Percentiles rank a stretch among this genome's conserved stretches.
Evolutionary conservation across 2,329 filamentous ascomycete genomes (phyloP).

Genomic region (Arthrobotrys conoides): DNA sequence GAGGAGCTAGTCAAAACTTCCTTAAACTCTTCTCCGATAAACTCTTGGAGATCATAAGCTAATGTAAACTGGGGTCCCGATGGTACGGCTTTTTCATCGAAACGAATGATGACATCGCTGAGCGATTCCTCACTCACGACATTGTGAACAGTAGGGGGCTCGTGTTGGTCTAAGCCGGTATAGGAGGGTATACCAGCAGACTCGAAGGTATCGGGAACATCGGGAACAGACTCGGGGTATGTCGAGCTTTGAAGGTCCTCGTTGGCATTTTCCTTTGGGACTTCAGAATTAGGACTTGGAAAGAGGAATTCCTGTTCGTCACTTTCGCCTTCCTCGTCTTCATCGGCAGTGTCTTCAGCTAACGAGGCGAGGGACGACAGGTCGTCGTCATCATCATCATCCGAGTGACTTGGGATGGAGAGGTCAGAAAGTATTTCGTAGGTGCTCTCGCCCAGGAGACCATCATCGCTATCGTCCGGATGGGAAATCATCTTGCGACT

Average conservation of each 20-base stretch:
- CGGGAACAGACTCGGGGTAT: slow-evolving; percentile 53
- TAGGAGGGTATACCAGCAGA: slow-evolving; percentile 55
- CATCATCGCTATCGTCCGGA: slow-evolving; percentile 64
- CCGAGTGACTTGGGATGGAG: slow-evolving; percentile 67
- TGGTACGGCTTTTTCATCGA: slow-evolving; percentile 30
- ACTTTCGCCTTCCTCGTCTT: slow-evolving; percentile 62
- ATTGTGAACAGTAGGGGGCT: slow-evolving; percentile 24
- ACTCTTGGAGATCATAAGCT: slow-evolving; percentile 40
- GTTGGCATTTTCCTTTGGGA: slow-evolving; percentile 21
- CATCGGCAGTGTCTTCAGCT: slow-evolving; percentile 68
- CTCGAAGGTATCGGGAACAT: slow-evolving; percentile 54
- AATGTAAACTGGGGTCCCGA: slow-evolving; percentile 19
- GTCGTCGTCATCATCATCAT: slow-evolving; percentile 67
- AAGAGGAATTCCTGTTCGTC: slow-evolving; percentile 50
- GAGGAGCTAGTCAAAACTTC: slow-evolving; percentile 20
- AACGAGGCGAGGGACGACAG: slow-evolving; percentile 66
- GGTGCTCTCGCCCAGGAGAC: slow-evolving; percentile 63
- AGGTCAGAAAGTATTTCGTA: slow-evolving; percentile 64
- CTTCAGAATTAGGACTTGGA: slow-evolving; percentile 43
- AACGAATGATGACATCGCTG: slow-evolving; percentile 41
- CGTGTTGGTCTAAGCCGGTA: slow-evolving; percentile 53
- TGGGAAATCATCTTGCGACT: slow-evolving; percentile 63
- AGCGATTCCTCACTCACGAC: slow-evolving; percentile 42
- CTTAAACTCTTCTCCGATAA: slow-evolving; percentile 35
- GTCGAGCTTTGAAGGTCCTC: slow-evolving; percentile 28